Evolutionary conservation across 164 flowering plant genomes (phyloP), one percentile per base, ranked within the genome.

Genomic region (Santalum album): DNA sequence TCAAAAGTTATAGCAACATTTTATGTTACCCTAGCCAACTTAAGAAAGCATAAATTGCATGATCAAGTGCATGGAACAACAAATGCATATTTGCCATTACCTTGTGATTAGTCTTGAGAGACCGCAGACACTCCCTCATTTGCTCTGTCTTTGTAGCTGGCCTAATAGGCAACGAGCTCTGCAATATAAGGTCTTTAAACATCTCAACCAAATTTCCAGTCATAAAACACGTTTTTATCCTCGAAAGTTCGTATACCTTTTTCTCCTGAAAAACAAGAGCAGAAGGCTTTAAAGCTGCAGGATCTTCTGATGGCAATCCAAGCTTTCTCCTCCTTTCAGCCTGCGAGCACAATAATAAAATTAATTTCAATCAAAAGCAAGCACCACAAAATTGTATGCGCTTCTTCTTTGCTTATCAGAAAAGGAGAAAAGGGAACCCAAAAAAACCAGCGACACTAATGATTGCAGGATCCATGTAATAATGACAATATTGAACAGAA

Each of bases 261-360:
- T 86, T 90, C 68, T 89, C 99, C 68, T 82, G 73, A 55, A 80
- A 87, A 68, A 72, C 84, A 36, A 90, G 79, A 48, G 86, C 50
- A 25, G 89, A 66, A 51, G 92, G 77, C 66, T 80, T 87, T 53
- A 51, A 67, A 67, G 79, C 58, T 60, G 82, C 63, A 60, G 95
- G 89, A 40, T 87, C 94, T 69, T 86, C 96, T 26, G 94, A 73
- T 22, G 92, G 83, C 78, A 90, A 73, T 58, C 99, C 99, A 72
- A 90, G 97, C 71, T 72, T 90, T 54, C 90, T 62, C 65, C 99
- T 81, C 60, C 99, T 82, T 76, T 94, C 99, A 24, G 95, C 96
- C 99, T 94, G 81, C 47, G 47, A 58, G 60, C 51, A 56, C 34
- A 29, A n/a, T n/a, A n/a, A n/a, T n/a, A n/a, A n/a, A n/a, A n/a